These are phyloP conservation scores for Ceratopteris richardii DNA, from an alignment of 75 land plant genomes.

Conservation along the genomic window DNA sequence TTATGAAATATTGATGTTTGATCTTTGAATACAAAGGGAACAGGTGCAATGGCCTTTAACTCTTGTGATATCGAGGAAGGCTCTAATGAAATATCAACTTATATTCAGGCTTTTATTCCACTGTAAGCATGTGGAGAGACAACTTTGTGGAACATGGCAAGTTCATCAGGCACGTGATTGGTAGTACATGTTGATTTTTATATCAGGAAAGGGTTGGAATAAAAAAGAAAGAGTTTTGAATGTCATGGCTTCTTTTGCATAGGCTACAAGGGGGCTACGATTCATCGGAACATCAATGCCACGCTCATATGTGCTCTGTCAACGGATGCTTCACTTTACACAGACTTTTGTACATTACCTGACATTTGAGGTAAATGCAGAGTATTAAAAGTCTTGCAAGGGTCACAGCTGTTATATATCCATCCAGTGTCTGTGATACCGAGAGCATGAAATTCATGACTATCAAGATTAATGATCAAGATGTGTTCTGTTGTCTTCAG, in stretches of 20 bases:
- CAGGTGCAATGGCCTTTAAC: conserved; percentile 97
- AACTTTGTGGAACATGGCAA: conserved; percentile 97
- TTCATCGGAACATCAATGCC: conserved; percentile 67
- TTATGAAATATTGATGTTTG: too few species aligned
- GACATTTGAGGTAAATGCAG: conserved; percentile 79
- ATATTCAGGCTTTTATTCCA: conserved; percentile 91
- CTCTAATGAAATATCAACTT: conserved; percentile 88
- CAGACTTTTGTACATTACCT: conserved; percentile 87
- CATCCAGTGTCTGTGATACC: too few species aligned
- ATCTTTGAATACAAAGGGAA: neutral
- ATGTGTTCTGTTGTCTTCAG: too few species aligned
- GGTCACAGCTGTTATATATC: too few species aligned
- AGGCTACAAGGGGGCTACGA: conserved; percentile 59
- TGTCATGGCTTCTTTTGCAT: neutral
- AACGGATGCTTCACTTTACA: conserved; percentile 92
- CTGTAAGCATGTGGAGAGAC: conserved; percentile 89
- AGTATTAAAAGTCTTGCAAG: too few species aligned
- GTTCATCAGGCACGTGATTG: conserved; percentile 65
- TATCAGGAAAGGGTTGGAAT: neutral
- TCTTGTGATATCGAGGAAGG: conserved; percentile 84
- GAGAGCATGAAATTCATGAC: too few species aligned
- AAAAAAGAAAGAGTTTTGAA: neutral
- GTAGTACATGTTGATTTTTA: neutral
- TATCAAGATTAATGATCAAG: too few species aligned
- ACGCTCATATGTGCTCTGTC: conserved; percentile 87